Evolutionary conservation across 768 basidiomycete genomes (phyloP).

Genomic region (Mycena sanguinolenta): DNA sequence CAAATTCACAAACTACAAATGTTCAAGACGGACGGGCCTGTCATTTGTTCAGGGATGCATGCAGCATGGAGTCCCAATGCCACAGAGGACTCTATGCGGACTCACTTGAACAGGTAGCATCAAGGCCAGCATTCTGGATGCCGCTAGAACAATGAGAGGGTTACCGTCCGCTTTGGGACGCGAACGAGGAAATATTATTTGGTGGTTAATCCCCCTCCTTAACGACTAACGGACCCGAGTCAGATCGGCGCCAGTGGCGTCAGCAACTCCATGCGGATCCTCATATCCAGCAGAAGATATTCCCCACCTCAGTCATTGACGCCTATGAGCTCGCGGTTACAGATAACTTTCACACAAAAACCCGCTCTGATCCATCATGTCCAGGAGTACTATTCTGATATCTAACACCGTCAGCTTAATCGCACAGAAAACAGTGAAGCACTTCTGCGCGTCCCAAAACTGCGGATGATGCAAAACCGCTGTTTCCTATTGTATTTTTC

Average conservation of each 20-base stretch:
- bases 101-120: not conserved
- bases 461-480: not conserved
- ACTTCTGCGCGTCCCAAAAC: not conserved
- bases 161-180: not conserved
- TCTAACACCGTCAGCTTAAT: not conserved
- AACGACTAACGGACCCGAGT: not conserved
- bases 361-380: not conserved
- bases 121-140: not conserved
- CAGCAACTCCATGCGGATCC: too few species aligned
- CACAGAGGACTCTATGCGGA: not conserved
- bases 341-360: not conserved
- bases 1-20: not conserved
- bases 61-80: not conserved
- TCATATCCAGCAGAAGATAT: too few species aligned
- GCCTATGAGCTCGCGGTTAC: too few species aligned
- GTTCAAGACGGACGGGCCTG: constrained; percentile 1
- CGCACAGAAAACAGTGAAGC: not conserved
- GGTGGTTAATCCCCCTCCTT: not conserved
- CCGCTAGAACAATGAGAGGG: not conserved
- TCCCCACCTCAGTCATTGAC: too few species aligned
- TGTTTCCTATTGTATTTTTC: not conserved
- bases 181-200: not conserved
- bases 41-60: not conserved
- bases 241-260: not conserved
- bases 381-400: not conserved